Evolutionary conservation across 306 rosid species (phyloP), one percentile per base, ranked within the genome.

Genomic region (Fagus sylvatica): DNA sequence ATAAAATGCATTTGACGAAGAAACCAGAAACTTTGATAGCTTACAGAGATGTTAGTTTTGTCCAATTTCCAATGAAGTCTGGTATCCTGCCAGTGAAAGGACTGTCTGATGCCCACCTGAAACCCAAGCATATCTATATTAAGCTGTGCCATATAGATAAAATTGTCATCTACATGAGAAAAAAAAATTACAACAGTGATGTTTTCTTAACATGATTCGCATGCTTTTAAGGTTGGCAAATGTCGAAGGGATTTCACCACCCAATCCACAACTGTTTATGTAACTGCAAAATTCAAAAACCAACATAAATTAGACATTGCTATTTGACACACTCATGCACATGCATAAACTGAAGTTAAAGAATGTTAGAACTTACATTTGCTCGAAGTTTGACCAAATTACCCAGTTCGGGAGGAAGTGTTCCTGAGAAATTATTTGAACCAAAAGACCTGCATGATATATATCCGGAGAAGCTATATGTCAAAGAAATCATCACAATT

Each of bases 351-450:
- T 1, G 34, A 61, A 61, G 16, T 11, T 32, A 72, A 6, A 22
- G 51, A 55, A 6, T 3, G 0, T 12, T 71, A 3, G 77, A 55
- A 76, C 81, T 43, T 76, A 81, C 81, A 76, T 1, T 13, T 42
- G 0, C 72, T 53, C 12, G 3, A n/a, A 81, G 84, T 17, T 81
- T 64, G 53, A 19, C 60, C 16, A 81, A 71, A 33, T 76, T 76
- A 30, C 81, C 84, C 65, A 81, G 73, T 72, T 81, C 84, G 30
- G 74, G 67, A 13, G 84, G 84, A 15, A 81, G 69, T 43, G 69
- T 53, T 32, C 81, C 81, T 2, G 84, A 76, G 74, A 76, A 81
- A 76, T 81, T 71, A 19, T 81, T 81, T 39, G 71, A 48, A 34
- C 39, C 82, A 13, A 82, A 0, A 10, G 55, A 32, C 43, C 85